phyloP scores from a whole-genome alignment of 805 yeast genomes.

The Wickerhamomyces canadensis region DNA sequence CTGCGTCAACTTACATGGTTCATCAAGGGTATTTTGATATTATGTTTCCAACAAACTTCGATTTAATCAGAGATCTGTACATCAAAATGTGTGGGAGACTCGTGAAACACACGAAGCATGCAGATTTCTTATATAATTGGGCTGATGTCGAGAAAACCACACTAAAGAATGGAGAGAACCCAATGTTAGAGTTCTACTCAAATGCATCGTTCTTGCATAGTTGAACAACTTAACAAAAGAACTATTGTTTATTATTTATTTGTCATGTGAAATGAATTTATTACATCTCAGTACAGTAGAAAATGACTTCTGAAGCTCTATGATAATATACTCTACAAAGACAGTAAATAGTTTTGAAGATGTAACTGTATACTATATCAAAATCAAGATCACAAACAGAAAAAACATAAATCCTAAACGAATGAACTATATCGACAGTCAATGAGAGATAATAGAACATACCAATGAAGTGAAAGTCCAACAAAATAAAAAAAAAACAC shows the following conservation, averaged over 20 bases:
- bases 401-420: too few relatives aligned
- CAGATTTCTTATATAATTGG: constrained; percentile 64
- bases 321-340: too few relatives aligned
- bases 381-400: too few relatives aligned
- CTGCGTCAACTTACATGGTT: constrained; percentile 71
- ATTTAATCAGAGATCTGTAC: constrained; percentile 55
- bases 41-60: constrained; percentile 80
- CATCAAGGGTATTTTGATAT: constrained; percentile 83
- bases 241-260: not conserved
- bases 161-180: constrained; percentile 76
- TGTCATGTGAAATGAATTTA: too few relatives aligned
- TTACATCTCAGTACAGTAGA: too few relatives aligned
- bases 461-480: too few relatives aligned
- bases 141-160: constrained; percentile 62
- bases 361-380: too few relatives aligned
- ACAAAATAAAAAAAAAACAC: too few relatives aligned
- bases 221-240: not conserved
- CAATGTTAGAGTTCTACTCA: constrained; percentile 70
- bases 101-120: constrained; percentile 50
- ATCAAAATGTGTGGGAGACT: constrained; percentile 56
- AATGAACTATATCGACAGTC: too few relatives aligned
- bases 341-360: too few relatives aligned
- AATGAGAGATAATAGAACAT: too few relatives aligned
- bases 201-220: constrained; percentile 62
- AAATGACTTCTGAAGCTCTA: too few relatives aligned